These are phyloP conservation scores for Vitis amurensis DNA, from an alignment of 164 flowering plant species.

Conservation along the genomic window DNA sequence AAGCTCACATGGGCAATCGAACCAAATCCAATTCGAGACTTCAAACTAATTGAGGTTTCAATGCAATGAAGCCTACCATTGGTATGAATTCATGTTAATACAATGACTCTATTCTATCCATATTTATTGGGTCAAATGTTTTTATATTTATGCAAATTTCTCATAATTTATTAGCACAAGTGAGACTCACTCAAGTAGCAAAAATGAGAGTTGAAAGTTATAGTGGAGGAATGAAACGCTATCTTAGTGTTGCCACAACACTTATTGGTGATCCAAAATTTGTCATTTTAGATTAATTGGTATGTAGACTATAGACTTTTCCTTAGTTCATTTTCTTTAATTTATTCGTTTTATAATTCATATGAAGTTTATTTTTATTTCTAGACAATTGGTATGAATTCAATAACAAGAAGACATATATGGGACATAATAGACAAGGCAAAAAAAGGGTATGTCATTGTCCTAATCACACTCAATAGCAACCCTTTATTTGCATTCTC, in stretches of 20 bases:
- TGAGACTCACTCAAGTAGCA: constrained; percentile 64
- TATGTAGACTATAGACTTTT: constrained; percentile 19
- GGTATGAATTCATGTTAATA: not conserved
- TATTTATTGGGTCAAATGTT: not conserved
- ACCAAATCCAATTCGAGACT: no score
- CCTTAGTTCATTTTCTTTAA: not conserved
- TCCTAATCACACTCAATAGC: constrained; percentile 32
- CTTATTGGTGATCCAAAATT: constrained; percentile 74
- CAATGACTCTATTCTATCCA: no score
- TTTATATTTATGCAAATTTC: constrained; percentile 41
- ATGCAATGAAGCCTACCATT: constrained; percentile 29
- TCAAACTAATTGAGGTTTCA: no score
- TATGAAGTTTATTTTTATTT: constrained; percentile 7
- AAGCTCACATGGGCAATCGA: no score
- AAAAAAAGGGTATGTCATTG: no score
- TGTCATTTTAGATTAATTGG: constrained; percentile 74
- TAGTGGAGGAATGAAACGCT: constrained; percentile 98
- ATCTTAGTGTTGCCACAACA: constrained; percentile 80
- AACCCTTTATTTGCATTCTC: constrained; percentile 80
- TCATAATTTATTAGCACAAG: constrained; percentile 68
- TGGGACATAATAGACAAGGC: constrained; percentile 32
- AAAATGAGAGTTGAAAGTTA: constrained; percentile 84
- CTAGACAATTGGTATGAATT: constrained; percentile 99
- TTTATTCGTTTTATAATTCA: not conserved
- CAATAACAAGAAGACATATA: constrained; percentile 86